These are phyloP conservation scores for Prinsepia uniflora DNA, from an alignment of 306 rosid species.

Conservation along the genomic window DNA sequence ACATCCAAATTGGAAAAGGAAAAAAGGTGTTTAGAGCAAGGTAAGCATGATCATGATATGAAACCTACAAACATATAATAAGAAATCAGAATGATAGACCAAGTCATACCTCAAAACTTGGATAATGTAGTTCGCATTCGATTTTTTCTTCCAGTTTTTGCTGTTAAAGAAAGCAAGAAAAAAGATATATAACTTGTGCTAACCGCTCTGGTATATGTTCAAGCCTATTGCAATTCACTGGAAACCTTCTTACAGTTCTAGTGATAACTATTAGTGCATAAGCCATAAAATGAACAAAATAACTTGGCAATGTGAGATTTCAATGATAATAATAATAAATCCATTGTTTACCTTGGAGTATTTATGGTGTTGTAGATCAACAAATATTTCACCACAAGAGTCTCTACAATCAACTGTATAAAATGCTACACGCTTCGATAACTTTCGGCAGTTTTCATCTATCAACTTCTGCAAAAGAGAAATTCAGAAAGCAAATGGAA, in stretches of 20 bases:
- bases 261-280: background rate
- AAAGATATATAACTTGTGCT: background rate
- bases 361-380: conserved; percentile 73
- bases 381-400: conserved; percentile 95
- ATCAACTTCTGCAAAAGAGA: conserved; percentile 55
- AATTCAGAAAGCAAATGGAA: conserved; percentile 5
- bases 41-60: background rate
- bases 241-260: background rate
- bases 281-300: conserved; percentile 1
- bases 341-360: conserved; percentile 58
- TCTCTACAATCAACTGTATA: conserved; percentile 88
- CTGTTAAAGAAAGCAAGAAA: conserved; percentile 40
- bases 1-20: background rate
- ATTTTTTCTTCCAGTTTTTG: conserved; percentile 65
- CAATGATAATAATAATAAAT: too few relatives aligned
- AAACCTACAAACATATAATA: background rate
- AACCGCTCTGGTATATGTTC: background rate
- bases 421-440: conserved; percentile 69
- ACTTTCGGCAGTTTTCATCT: conserved; percentile 80
- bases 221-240: background rate
- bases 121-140: conserved; percentile 55
- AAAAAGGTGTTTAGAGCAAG: too few relatives aligned
- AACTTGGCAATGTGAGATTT: background rate
- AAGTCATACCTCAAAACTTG: conserved; percentile 70
- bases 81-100: conserved; percentile 3